Conservation (phyloP, 2,329 filamentous ascomycete species). For the Xylariaceae sp. region DNA sequence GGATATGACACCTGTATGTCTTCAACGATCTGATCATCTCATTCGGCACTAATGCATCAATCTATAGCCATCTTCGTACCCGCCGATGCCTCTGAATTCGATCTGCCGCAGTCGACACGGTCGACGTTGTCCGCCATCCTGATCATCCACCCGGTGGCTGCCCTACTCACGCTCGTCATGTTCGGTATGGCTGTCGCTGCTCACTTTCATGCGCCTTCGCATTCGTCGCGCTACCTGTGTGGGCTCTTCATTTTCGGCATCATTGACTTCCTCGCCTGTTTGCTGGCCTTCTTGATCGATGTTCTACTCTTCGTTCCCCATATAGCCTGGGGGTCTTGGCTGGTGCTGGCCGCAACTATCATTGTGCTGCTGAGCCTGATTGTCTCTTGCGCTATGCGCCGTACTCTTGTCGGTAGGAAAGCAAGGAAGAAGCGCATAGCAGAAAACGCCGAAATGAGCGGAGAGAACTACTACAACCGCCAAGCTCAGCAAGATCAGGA, state of each 20-base stretch:
- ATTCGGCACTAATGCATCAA: constrained; percentile 10
- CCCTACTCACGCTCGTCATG: constrained; percentile 79
- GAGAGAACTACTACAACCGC: constrained; percentile 82
- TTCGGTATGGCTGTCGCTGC: constrained; percentile 74
- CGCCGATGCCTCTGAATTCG: constrained; percentile 43
- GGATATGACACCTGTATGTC: constrained; percentile 76
- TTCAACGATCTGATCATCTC: neutral
- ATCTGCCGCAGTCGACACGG: constrained; percentile 50
- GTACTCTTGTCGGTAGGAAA: constrained; percentile 86
- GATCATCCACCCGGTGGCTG: constrained; percentile 88
- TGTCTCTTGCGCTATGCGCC: constrained; percentile 90
- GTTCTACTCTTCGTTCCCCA: constrained; percentile 93
- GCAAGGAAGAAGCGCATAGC: constrained; percentile 88
- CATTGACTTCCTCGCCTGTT: constrained; percentile 75
- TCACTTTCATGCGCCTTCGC: constrained; percentile 82
- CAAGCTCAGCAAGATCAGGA: constrained; percentile 52
- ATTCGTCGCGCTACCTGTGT: constrained; percentile 85
- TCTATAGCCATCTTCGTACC: constrained; percentile 16
- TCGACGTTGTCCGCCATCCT: constrained; percentile 78
- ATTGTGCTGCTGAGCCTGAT: constrained; percentile 77
- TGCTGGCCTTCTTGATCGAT: constrained; percentile 89
- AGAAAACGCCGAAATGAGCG: constrained; percentile 96
- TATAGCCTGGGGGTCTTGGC: constrained; percentile 88
- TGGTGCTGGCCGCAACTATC: constrained; percentile 85
- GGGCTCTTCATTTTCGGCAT: constrained; percentile 81